These are phyloP conservation scores for Solanum hybrid DNA, from an alignment of 305 asterid genomes.

Conservation along the genomic window DNA sequence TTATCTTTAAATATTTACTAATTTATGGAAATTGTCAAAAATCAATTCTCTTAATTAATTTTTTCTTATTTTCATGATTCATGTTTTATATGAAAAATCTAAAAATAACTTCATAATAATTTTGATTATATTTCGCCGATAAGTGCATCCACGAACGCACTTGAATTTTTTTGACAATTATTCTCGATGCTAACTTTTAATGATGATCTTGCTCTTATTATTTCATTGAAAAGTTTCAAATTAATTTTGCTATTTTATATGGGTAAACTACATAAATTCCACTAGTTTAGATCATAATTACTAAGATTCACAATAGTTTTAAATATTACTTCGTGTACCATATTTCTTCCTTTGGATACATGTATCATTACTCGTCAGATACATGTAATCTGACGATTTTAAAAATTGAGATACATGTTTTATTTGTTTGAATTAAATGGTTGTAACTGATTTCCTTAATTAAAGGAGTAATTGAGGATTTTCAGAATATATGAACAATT, in stretches of 20 bases:
- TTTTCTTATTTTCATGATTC: not conserved
- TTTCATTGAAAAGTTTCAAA: not conserved
- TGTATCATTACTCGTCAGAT: not conserved
- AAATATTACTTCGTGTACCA: not conserved
- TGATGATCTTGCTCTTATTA: not conserved
- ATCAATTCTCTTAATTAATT: not conserved
- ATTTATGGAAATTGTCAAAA: not conserved
- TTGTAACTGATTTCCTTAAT: too few species aligned
- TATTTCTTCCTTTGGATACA: not conserved
- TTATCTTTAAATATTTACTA: not conserved
- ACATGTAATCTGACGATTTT: not conserved
- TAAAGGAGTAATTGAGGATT: not conserved
- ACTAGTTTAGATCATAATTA: not conserved
- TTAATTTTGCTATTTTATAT: not conserved
- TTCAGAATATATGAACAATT: not conserved
- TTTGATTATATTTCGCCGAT: not conserved
- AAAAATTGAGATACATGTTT: not conserved
- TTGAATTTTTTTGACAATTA: not conserved
- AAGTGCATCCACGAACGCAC: not conserved
- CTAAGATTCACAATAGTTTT: too few species aligned
- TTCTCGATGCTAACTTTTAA: not conserved
- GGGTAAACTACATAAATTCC: not conserved
- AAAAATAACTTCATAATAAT: not conserved
- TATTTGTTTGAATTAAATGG: not conserved
- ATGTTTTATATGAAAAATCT: too few species aligned